Base-by-base conservation (phyloP, 208 protist species). In the Acanthamoeba royreba region DNA sequence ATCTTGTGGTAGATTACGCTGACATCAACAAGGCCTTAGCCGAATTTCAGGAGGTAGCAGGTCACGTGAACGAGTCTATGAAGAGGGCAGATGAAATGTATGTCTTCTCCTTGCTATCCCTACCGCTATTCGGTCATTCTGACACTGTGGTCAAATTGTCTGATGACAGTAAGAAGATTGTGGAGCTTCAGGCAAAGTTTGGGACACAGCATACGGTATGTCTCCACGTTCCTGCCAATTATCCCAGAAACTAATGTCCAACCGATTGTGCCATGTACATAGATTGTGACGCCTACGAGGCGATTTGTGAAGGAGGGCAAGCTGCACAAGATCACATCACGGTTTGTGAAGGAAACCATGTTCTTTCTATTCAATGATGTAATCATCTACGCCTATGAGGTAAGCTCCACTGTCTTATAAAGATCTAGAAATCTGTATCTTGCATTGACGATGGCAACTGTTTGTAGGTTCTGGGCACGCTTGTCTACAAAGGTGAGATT, bases 271-370 rank as follows among this genome's bases (percentile, higher is more conserved):
- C n/a, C n/a, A n/a, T n/a, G n/a, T n/a, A n/a, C n/a, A n/a, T n/a
- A 92, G 85, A 66, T 92, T 35, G 22, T 92, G 35, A 13, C 35
- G 42, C 85, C 85, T 1, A 69, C 49, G 22, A 42, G 85, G n/a
- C 35, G 38, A 4, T 92, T 92, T 22, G 61, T 92, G 28, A 45
- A 49, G n/a, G 25, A 69, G 33, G 85, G 85, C 35, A 77, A 77
- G 61, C 42, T 92, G 25, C 40, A 72, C 35, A 92, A 92, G 49
- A 92, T 92, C 61, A 92, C 47, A 19, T 92, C 85, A n/a, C 43
- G 52, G 8, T 92, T 92, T 42, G 85, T 92, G n/a, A 55, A 69
- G 43, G 85, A 92, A 25, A 69, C 49, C 46, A 13, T 45, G 53
- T 92, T 92, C 61, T 69, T 31, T 49, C 47, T 92, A 15, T 92